Conservation (phyloP, 225 moss, liverwort and hornwort genomes). For the Takakia lepidozioides region DNA sequence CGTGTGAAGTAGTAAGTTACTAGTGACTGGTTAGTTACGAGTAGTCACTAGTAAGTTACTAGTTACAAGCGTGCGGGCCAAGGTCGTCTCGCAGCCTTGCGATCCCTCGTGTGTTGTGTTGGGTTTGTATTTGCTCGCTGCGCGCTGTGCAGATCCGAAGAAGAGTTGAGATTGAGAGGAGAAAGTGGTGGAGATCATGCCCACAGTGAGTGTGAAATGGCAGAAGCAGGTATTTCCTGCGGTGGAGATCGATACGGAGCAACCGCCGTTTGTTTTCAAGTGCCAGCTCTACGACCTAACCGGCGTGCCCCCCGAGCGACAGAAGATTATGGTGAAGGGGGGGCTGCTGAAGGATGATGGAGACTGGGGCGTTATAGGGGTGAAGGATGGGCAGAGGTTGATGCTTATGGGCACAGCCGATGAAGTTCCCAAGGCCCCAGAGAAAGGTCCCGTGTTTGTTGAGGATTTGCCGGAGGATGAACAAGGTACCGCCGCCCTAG, state of each 20-base stretch:
- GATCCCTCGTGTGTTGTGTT: too few species aligned
- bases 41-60: too few species aligned
- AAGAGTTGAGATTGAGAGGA: too few species aligned
- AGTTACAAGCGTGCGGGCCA: too few species aligned
- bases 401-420: slow-evolving; percentile 99
- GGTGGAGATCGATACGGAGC: slow-evolving; percentile 82
- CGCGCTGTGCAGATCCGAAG: too few species aligned
- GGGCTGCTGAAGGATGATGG: slow-evolving; percentile 79
- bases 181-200: too few species aligned
- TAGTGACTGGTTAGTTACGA: too few species aligned
- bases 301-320: slow-evolving; percentile 89
- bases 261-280: slow-evolving; percentile 87
- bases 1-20: too few species aligned
- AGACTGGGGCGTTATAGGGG: slow-evolving; percentile 66
- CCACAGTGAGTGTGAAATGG: slow-evolving; percentile 96
- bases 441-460: slow-evolving; percentile 67
- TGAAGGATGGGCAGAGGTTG: slow-evolving; percentile 87
- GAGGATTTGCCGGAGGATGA: slow-evolving; percentile 91
- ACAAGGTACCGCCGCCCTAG: slow-evolving; percentile 52
- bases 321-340: slow-evolving; percentile 94
- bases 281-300: slow-evolving; percentile 96
- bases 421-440: slow-evolving; percentile 73
- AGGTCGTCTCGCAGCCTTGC: too few species aligned
- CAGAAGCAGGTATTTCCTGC: slow-evolving; percentile 84
- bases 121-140: too few species aligned